phyloP scores from a whole-genome alignment of 352 stramenopile species.

The Discostella stelligera region DNA sequence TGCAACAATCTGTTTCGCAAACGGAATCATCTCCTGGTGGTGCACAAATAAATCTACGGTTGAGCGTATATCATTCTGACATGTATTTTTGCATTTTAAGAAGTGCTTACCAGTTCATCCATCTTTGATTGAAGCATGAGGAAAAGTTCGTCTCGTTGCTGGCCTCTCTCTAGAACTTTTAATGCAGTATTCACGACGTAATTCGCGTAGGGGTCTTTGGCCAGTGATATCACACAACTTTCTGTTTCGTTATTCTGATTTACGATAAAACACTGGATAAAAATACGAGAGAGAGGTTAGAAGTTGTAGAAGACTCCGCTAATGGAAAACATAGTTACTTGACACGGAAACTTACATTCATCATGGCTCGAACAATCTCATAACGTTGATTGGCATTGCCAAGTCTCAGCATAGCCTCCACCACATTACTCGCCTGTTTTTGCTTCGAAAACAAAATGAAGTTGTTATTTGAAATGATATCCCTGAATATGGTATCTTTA shows the following conservation, averaged over 20 bases:
- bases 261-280: conserved; percentile 2
- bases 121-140: conserved; percentile 55
- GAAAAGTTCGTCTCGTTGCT: conserved; percentile 56
- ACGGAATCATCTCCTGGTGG: conserved; percentile 62
- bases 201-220: conserved; percentile 70
- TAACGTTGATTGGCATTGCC: conserved; percentile 51
- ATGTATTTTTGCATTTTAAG: not conserved
- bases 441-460: conserved; percentile 58
- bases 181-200: conserved; percentile 74
- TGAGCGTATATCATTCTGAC: conserved; percentile 2
- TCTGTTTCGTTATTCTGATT: conserved; percentile 22
- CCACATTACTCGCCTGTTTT: conserved; percentile 75
- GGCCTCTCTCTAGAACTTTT: conserved; percentile 57
- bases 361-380: conserved; percentile 59
- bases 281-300: not conserved
- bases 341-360: conserved; percentile 46
- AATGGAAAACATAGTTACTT: not conserved
- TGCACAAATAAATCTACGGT: too few relatives aligned
- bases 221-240: conserved; percentile 63
- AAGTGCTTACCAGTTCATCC: conserved; percentile 59
- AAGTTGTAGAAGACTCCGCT: not conserved
- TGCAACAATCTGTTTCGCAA: conserved; percentile 75
- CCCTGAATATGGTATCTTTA: conserved; percentile 57
- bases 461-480: conserved; percentile 55
- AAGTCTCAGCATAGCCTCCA: conserved; percentile 69